Evolutionary conservation across 2,329 filamentous ascomycete genomes (phyloP).

Genomic region (Colletotrichum echinochloae): DNA sequence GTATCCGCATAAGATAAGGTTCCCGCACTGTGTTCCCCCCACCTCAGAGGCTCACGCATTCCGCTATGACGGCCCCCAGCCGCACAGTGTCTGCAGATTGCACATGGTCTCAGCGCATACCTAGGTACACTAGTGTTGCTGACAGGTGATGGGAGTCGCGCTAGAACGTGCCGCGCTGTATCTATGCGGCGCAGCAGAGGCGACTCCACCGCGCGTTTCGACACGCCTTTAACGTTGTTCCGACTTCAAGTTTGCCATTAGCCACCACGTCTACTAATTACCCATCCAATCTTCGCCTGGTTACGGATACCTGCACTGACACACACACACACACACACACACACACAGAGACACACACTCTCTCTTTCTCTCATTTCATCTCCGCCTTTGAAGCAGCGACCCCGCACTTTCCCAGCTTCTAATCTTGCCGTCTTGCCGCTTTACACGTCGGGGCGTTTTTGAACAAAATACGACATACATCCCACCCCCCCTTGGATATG

Average conservation of each 20-base stretch:
- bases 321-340: not conserved
- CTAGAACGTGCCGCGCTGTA: conserved; percentile 15
- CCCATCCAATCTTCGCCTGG: conserved; percentile 3
- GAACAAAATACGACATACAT: conserved; percentile 20
- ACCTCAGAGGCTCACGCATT: not conserved
- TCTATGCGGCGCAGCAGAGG: conserved; percentile 36
- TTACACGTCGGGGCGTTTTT: conserved; percentile 23
- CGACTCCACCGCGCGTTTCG: conserved; percentile 21
- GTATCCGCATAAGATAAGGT: not conserved
- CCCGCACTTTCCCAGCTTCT: conserved; percentile 15
- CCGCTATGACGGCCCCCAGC: conserved; percentile 28
- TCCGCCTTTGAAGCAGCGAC: not conserved
- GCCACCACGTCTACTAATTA: not conserved
- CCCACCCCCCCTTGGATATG: conserved; percentile 49
- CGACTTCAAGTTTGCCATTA: conserved; percentile 22
- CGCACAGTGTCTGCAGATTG: conserved; percentile 22
- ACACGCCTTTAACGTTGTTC: conserved; percentile 37
- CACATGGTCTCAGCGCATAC: not conserved
- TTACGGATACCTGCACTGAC: conserved; percentile 11
- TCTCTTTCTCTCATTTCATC: not conserved
- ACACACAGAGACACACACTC: no score
- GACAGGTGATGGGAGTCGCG: not conserved
- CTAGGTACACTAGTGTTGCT: not conserved
- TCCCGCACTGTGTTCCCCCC: conserved; percentile 24
- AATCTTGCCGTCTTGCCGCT: conserved; percentile 6